These are phyloP conservation scores for Venturia carpophila DNA, from an alignment of 2,329 filamentous ascomycete species.

Conservation along the genomic window DNA sequence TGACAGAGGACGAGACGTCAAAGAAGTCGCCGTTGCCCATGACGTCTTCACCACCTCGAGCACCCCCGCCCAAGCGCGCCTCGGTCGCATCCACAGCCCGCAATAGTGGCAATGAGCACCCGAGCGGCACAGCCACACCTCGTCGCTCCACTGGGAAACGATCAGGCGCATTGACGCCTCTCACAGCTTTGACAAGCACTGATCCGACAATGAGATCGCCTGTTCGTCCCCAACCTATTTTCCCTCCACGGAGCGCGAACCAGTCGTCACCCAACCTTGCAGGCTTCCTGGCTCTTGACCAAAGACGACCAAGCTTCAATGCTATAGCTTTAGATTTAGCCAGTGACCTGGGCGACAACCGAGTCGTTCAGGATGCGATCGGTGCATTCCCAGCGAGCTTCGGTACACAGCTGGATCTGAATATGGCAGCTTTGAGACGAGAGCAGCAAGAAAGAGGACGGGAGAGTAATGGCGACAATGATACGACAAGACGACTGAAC, in stretches of 20 bases:
- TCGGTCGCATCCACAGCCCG: slow-evolving; percentile 21
- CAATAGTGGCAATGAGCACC: neutral
- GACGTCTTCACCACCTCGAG: slow-evolving; percentile 28
- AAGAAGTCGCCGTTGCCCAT: slow-evolving; percentile 30
- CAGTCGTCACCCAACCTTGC: slow-evolving; percentile 51
- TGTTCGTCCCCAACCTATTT: slow-evolving; percentile 47
- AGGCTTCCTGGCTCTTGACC: slow-evolving; percentile 42
- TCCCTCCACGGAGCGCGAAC: slow-evolving; percentile 45
- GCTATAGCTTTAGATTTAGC: slow-evolving; percentile 55
- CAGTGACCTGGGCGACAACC: slow-evolving; percentile 61
- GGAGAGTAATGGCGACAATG: slow-evolving; percentile 24
- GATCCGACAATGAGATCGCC: slow-evolving; percentile 19
- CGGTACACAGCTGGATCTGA: slow-evolving; percentile 52
- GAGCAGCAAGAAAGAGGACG: slow-evolving; percentile 28
- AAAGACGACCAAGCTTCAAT: slow-evolving; percentile 24
- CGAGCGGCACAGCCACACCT: slow-evolving; percentile 16
- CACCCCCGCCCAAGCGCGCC: slow-evolving; percentile 23
- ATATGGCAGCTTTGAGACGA: slow-evolving; percentile 25
- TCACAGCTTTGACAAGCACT: neutral
- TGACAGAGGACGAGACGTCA: slow-evolving; percentile 34
- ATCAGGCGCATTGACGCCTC: neutral
- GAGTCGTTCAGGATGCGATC: slow-evolving; percentile 51
- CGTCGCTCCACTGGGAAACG: slow-evolving; percentile 23
- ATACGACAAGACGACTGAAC: slow-evolving; percentile 60
- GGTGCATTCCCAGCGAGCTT: slow-evolving; percentile 66